phyloP scores from a whole-genome alignment of 306 rosid species.

The Rosa rugosa region DNA sequence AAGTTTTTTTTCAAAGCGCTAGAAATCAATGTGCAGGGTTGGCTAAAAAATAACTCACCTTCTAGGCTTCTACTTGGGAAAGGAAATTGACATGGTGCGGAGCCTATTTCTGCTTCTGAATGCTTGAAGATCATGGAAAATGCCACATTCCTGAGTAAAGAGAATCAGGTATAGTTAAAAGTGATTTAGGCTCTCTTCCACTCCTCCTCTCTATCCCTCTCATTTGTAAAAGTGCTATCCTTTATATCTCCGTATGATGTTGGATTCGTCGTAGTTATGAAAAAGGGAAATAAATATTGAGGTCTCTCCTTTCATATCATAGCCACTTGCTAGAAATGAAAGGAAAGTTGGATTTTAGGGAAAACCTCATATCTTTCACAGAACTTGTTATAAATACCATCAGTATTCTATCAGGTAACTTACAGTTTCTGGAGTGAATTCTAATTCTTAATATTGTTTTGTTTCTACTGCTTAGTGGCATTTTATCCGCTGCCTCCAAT shows the following conservation, averaged over 20 bases:
- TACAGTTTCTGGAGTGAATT: conserved; percentile 16
- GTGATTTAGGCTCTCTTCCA: conserved; percentile 5
- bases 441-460: conserved; percentile 21
- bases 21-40: conserved; percentile 48
- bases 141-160: conserved; percentile 85
- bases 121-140: conserved; percentile 98
- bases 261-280: background rate
- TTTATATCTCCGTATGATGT: conserved; percentile 2
- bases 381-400: conserved; percentile 66
- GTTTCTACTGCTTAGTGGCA: conserved; percentile 27
- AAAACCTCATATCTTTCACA: conserved; percentile 50
- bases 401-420: conserved; percentile 85
- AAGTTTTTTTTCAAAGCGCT: conserved; percentile 3
- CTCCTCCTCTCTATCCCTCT: conserved; percentile 1
- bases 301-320: conserved; percentile 44
- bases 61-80: conserved; percentile 35
- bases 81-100: conserved; percentile 44
- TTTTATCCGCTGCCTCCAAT: conserved; percentile 29
- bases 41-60: conserved; percentile 40
- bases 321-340: conserved; percentile 86
- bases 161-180: conserved; percentile 69
- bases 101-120: conserved; percentile 56
- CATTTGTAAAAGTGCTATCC: conserved; percentile 4
- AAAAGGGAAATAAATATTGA: conserved; percentile 20
- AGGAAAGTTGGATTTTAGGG: conserved; percentile 42